Evolutionary conservation across 768 basidiomycete genomes (phyloP), one percentile per base, ranked within the genome.

Genomic region (Multifurca ochricompacta): DNA sequence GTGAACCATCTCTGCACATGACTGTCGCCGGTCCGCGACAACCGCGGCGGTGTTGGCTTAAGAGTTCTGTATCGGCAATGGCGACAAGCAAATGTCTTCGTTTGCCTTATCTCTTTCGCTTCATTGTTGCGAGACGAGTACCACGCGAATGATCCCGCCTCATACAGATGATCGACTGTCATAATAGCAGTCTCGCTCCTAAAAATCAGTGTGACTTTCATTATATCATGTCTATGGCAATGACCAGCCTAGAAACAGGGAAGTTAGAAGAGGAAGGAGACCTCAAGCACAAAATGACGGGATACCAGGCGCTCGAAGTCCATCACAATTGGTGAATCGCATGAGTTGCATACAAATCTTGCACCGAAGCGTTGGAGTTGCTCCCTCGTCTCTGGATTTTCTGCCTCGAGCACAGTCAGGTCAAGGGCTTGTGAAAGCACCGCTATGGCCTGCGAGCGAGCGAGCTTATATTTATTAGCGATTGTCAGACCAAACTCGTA

Each of bases 1-100:
- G 59, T 65, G 65, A 79, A 76, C 51, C 67, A 54, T 45, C 68
- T 69, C 19, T 59, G 13, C 48, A 9, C 16, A 19, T 11, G 16
- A 14, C 7, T 27, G 32, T 8, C 43, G 11, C 23, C 30, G 55
- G 34, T 30, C 42, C 25, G 44, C 42, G 36, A 36, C 14, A 39
- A 41, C 35, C 7, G 36, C 32, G 50, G 8, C 31, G 31, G 31
- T 49, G 11, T 16, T 32, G n/a, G 16, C 11, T 48, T 43, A 36
- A 11, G 41, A 31, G 28, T 46, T 53, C 31, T 21, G 45, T 40
- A 21, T 30, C 18, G 50, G 39, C 60, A 61, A 18, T 61, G 60
- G 9, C 58, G 58, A 50, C 60, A 61, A 10, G 42, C 59, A 21
- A 61, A 61, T 5, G 42, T 63, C 41, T 42, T 60, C 39, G 42